A percentile compares a stretch with the other conserved stretches of the same genome.
phyloP scores from a whole-genome alignment of 768 basidiomycete genomes.

The Crucibulum laeve region DNA sequence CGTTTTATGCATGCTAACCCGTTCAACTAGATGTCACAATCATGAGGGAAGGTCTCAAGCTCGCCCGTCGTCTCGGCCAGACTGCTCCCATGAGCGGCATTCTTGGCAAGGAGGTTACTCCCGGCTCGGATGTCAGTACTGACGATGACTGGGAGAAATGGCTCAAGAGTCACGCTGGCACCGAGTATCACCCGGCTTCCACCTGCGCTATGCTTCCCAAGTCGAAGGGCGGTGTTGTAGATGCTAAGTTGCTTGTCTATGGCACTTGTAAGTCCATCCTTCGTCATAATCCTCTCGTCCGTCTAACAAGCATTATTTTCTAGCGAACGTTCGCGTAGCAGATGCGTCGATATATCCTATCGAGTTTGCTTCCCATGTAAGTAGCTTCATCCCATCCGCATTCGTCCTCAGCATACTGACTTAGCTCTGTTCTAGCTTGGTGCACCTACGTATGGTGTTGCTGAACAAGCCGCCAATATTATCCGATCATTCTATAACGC shows the following conservation, averaged over 20 bases:
- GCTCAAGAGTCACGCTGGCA: constrained; percentile 28
- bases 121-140: constrained; percentile 41
- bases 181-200: constrained; percentile 47
- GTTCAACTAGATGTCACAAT: constrained; percentile 26
- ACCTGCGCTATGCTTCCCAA: constrained; percentile 10
- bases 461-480: constrained; percentile 18
- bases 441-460: constrained; percentile 20
- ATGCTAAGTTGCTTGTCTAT: constrained; percentile 10
- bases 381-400: not conserved
- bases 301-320: not conserved
- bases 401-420: not conserved
- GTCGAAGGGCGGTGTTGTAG: constrained; percentile 11
- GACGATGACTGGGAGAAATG: constrained; percentile 51
- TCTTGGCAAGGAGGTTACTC: constrained; percentile 40
- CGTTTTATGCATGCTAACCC: not conserved
- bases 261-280: constrained; percentile 3
- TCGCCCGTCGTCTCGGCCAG: constrained; percentile 45
- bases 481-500: constrained; percentile 12
- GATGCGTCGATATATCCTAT: constrained; percentile 58
- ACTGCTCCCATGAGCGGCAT: constrained; percentile 39
- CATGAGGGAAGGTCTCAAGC: constrained; percentile 49
- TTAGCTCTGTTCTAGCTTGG: constrained; percentile 4
- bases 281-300: not conserved
- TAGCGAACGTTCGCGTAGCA: constrained; percentile 50
- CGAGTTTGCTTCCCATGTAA: constrained; percentile 24